Percentiles rank a stretch among this genome's conserved stretches.
Evolutionary conservation across 352 stramenopile species (phyloP).

Genomic region (Blastocystis sp.): DNA sequence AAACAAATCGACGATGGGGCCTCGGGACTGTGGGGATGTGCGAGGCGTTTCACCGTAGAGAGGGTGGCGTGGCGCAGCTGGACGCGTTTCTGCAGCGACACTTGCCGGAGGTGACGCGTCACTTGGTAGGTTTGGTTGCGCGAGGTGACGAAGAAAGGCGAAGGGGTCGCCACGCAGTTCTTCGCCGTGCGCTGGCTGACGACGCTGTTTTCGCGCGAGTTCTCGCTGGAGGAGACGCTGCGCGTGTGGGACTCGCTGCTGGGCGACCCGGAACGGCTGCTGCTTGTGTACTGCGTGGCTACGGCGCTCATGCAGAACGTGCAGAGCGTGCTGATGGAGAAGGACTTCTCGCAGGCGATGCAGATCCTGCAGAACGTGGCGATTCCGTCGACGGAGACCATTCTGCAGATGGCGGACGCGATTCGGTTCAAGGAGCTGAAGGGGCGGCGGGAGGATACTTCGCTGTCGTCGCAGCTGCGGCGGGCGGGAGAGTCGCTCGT

Average conservation of each 20-base stretch:
- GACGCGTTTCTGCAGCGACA: neutral
- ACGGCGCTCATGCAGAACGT: slow-evolving; percentile 70
- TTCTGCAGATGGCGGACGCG: slow-evolving; percentile 56
- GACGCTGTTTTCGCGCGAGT: slow-evolving; percentile 71
- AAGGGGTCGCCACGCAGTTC: slow-evolving; percentile 66
- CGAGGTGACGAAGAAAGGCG: neutral
- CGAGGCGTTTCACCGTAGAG: neutral
- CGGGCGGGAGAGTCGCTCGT: neutral
- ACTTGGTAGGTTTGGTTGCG: neutral
- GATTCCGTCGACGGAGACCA: slow-evolving; percentile 43
- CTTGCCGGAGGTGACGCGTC: neutral
- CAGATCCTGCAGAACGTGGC: slow-evolving; percentile 64
- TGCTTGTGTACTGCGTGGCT: slow-evolving; percentile 69
- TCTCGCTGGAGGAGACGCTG: slow-evolving; percentile 68
- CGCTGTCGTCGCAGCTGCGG: neutral
- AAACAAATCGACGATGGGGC: slow-evolving; percentile 55
- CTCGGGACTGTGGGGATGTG: neutral
- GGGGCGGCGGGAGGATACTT: neutral
- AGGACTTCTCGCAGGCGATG: slow-evolving; percentile 62
- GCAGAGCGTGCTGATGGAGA: slow-evolving; percentile 62
- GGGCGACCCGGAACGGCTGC: slow-evolving; percentile 67
- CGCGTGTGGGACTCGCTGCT: slow-evolving; percentile 75
- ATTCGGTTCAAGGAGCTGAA: slow-evolving; percentile 42
- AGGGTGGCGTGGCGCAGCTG: neutral
- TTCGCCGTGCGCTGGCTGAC: slow-evolving; percentile 73